Evolutionary conservation across 768 basidiomycete genomes (phyloP).

Genomic region (Naganishia randhawae): DNA sequence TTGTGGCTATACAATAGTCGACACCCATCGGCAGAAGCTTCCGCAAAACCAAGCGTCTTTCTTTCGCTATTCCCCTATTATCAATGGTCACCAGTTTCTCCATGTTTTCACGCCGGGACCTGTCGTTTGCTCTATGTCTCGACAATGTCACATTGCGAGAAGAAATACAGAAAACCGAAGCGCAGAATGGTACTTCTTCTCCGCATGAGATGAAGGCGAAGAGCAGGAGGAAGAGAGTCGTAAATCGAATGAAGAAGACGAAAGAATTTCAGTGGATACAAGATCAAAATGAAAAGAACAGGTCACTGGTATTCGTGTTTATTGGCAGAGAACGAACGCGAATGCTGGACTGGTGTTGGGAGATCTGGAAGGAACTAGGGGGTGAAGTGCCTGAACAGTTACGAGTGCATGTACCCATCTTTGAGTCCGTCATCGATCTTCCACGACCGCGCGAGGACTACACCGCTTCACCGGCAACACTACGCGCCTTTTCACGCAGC

Average conservation of each 20-base stretch:
- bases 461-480: slow-evolving; percentile 52
- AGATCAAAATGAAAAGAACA: slow-evolving; percentile 54
- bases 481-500: slow-evolving; percentile 59
- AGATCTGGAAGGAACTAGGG: slow-evolving; percentile 72
- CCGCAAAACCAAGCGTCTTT: slow-evolving; percentile 69
- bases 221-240: neutral
- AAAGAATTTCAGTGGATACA: slow-evolving; percentile 55
- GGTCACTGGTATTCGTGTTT: slow-evolving; percentile 82
- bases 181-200: neutral
- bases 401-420: slow-evolving; percentile 66
- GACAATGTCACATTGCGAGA: slow-evolving; percentile 14
- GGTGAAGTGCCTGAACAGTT: slow-evolving; percentile 66
- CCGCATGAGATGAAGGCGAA: neutral
- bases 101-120: slow-evolving; percentile 79
- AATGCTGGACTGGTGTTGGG: slow-evolving; percentile 86
- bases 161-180: slow-evolving; percentile 2
- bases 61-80: slow-evolving; percentile 71
- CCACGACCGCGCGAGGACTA: slow-evolving; percentile 60
- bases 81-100: slow-evolving; percentile 66
- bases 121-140: slow-evolving; percentile 66
- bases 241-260: slow-evolving; percentile 31
- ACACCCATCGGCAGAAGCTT: slow-evolving; percentile 67
- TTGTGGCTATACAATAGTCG: slow-evolving; percentile 29
- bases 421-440: slow-evolving; percentile 67
- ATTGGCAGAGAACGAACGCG: slow-evolving; percentile 73